Conservation (phyloP, 2,329 filamentous ascomycete genomes). For the Aschersonia sp. region DNA sequence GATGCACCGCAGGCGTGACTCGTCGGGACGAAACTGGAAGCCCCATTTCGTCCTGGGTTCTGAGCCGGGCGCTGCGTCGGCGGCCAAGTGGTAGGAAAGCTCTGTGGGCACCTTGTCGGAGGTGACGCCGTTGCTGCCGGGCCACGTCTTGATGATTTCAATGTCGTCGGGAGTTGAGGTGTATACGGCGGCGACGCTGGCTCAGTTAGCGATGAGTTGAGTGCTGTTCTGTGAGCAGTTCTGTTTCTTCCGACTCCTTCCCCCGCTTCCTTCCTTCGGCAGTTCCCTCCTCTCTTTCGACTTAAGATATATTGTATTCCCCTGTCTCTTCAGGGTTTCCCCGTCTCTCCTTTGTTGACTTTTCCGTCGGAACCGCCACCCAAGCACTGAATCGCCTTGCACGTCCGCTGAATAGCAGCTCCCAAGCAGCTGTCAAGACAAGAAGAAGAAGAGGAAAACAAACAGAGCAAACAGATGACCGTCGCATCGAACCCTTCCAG, state of each 20-base stretch:
- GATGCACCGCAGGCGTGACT: conserved; percentile 64
- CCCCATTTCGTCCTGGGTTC: conserved; percentile 56
- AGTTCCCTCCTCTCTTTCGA: background rate
- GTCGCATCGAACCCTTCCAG: too few relatives aligned
- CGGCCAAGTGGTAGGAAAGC: conserved; percentile 43
- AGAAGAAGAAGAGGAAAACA: background rate
- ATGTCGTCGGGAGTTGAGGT: conserved; percentile 66
- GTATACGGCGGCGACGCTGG: conserved; percentile 55
- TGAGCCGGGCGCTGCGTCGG: conserved; percentile 12
- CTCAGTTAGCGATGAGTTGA: background rate
- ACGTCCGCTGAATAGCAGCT: too few relatives aligned
- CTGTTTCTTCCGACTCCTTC: background rate
- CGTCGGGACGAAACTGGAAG: conserved; percentile 68
- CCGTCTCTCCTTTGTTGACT: too few relatives aligned
- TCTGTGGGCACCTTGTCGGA: conserved; percentile 78
- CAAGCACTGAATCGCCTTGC: too few relatives aligned
- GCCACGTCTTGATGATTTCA: conserved; percentile 76
- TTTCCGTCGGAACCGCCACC: too few relatives aligned
- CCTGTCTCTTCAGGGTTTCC: too few relatives aligned
- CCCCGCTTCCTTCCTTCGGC: background rate
- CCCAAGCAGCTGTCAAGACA: background rate
- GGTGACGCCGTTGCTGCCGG: conserved; percentile 73
- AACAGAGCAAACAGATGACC: background rate
- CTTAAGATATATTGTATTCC: too few relatives aligned
- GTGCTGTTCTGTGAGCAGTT: too few relatives aligned